Base-by-base conservation (phyloP, 306 rosid genomes). In the Corylus avellana region DNA sequence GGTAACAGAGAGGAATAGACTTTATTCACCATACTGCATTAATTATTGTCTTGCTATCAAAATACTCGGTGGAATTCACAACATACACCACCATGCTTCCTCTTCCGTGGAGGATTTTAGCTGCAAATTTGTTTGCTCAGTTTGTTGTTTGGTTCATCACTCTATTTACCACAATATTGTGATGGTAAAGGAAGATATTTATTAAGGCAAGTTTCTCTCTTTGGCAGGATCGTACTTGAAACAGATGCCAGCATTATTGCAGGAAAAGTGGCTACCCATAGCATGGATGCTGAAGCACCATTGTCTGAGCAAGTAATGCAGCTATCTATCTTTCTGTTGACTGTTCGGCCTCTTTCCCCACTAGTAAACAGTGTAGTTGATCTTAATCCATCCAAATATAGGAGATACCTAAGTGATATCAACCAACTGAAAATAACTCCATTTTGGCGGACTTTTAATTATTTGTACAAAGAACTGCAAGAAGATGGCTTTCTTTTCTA, bases 191-290 rank as follows among this genome's bases (percentile, higher is more conserved):
- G 42, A 72, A 27, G 59, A 25, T 22, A 22, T 72, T 22, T 72
- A 20, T 22, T 13, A 25, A 12, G 20, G 72, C 6, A 50, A 4
- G 9, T 57, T 32, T 56, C 35, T 51, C 47, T 37, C 51, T 72
- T 70, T 69, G 54, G 74, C 88, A 95, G 98, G 83, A 88, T 90
- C 85, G 81, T 95, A 74, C 97, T 92, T 25, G 98, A 95, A 86
- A 95, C 97, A 51, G 96, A 84, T 79, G 91, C 97, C 53, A 87
- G 83, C 44, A 79, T 89, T 50, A 92, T 95, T 72, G 97, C 91
- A 29, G 95, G 96, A 69, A 95, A 95, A 84, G 98, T 95, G 79
- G 90, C 97, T n/a, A 91, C 91, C 48, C 97, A 95, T 56, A 91
- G 6, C 77, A 62, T 92, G 83, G 98, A 95, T 70, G 76, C 80